phyloP scores from a whole-genome alignment of 225 moss, liverwort and hornwort genomes.

The Straminergon stramineum region DNA sequence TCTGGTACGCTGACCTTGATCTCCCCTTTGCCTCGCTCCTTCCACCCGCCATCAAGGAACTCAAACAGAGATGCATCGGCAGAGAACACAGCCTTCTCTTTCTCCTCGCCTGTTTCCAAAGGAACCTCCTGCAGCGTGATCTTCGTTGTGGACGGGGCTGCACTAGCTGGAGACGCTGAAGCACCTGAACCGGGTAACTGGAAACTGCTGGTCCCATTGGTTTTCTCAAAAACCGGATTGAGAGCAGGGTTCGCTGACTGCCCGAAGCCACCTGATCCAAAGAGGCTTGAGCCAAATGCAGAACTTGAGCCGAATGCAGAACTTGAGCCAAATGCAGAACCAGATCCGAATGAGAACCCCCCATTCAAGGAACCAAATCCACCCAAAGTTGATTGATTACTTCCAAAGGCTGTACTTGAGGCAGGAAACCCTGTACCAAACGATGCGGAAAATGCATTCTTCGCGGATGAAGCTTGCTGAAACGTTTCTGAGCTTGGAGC shows the following conservation, averaged over 20 bases:
- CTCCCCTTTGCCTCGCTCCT: constrained; percentile 90
- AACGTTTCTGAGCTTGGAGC: constrained; percentile 68
- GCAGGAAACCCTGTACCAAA: constrained; percentile 69
- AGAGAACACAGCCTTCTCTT: constrained; percentile 76
- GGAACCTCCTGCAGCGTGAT: constrained; percentile 67
- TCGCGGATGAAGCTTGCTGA: constrained; percentile 67
- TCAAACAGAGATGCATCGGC: constrained; percentile 79
- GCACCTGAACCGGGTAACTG: constrained; percentile 28
- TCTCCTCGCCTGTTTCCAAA: constrained; percentile 86
- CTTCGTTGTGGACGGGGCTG: constrained; percentile 24
- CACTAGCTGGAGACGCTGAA: constrained; percentile 13
- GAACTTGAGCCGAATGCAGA: constrained; percentile 18
- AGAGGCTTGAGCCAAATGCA: constrained; percentile 11
- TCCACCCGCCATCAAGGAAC: constrained; percentile 75
- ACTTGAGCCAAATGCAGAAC: constrained; percentile 11
- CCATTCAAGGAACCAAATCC: constrained; percentile 41
- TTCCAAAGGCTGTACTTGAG: constrained; percentile 32
- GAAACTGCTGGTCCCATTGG: constrained; percentile 19
- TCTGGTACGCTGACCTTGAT: constrained; percentile 70
- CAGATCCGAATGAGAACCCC: constrained; percentile 9
- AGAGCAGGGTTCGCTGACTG: background rate
- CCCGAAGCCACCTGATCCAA: constrained; percentile 14
- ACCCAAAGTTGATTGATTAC: constrained; percentile 24
- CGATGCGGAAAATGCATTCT: constrained; percentile 74
- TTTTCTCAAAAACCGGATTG: constrained; percentile 5